Percentiles rank a stretch among this genome's conserved stretches.
Conservation (phyloP, 169 alveolate species). For the Plasmodium gaboni region DNA sequence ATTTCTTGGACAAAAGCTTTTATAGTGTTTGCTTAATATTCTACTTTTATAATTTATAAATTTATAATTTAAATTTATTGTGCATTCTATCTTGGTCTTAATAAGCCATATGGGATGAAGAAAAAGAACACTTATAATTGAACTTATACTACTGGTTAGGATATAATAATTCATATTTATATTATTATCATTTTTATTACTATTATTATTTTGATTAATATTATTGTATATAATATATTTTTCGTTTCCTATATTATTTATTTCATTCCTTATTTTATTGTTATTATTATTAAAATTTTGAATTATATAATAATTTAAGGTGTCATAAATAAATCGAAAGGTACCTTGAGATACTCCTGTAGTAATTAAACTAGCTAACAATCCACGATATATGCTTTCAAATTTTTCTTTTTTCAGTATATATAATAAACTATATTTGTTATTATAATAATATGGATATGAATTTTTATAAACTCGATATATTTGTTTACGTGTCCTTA, state of each 20-base stretch:
- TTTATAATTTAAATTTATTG: slow-evolving; percentile 72
- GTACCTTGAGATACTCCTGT: slow-evolving; percentile 65
- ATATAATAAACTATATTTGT: slow-evolving; percentile 61
- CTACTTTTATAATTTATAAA: slow-evolving; percentile 67
- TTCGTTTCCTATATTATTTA: slow-evolving; percentile 3
- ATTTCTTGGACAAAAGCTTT: slow-evolving; percentile 26
- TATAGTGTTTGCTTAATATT: slow-evolving; percentile 44
- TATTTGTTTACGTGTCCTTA: slow-evolving; percentile 73
- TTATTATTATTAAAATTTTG: slow-evolving; percentile 13
- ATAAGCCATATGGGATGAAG: slow-evolving; percentile 70
- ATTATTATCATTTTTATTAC: not conserved
- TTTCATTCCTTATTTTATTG: not conserved
- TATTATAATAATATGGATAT: slow-evolving; percentile 73
- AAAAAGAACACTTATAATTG: slow-evolving; percentile 43
- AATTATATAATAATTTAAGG: slow-evolving; percentile 24
- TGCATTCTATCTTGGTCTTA: slow-evolving; percentile 72
- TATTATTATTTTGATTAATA: not conserved
- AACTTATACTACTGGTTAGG: slow-evolving; percentile 64
- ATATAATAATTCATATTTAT: slow-evolving; percentile 67
- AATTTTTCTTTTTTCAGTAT: slow-evolving; percentile 65
- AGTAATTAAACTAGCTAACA: slow-evolving; percentile 65
- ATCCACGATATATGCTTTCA: slow-evolving; percentile 73
- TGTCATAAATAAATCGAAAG: slow-evolving; percentile 62
- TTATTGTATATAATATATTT: slow-evolving; percentile 13
- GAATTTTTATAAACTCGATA: slow-evolving; percentile 70